Evolutionary conservation across 2,329 filamentous ascomycete species (phyloP).

Genomic region (Pezicula carpinea): DNA sequence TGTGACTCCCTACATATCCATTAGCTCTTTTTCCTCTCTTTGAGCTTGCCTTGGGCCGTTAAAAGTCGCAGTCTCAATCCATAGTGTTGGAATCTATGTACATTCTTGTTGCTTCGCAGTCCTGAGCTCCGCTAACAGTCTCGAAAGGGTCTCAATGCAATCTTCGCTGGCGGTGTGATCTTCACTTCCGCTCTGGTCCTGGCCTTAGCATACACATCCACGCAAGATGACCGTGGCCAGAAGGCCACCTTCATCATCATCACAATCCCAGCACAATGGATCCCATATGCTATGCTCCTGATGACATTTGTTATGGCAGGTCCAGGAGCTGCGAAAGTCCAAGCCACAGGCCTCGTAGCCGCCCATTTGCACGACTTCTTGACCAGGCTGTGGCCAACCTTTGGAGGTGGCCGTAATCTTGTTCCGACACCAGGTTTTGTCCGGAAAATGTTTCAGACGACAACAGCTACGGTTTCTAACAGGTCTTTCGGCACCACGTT

Average conservation of each 20-base stretch:
- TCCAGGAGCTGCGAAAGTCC: slow-evolving; percentile 49
- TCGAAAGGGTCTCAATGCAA: slow-evolving; percentile 44
- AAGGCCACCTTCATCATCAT: slow-evolving; percentile 78
- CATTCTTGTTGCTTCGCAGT: no score
- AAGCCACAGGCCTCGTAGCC: slow-evolving; percentile 75
- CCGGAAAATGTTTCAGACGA: slow-evolving; percentile 56
- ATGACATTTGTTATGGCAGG: slow-evolving; percentile 68
- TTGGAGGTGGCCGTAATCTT: slow-evolving; percentile 76
- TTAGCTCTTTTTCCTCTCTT: slow-evolving; percentile 8
- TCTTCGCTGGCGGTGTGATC: slow-evolving; percentile 43
- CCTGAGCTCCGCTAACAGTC: slow-evolving; percentile 27
- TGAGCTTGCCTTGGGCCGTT: background rate
- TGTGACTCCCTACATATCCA: slow-evolving; percentile 32
- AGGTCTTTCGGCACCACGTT: slow-evolving; percentile 61
- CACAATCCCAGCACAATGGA: slow-evolving; percentile 73
- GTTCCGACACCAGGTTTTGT: slow-evolving; percentile 71
- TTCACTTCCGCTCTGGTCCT: slow-evolving; percentile 66
- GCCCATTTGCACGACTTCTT: slow-evolving; percentile 91
- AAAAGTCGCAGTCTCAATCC: no score
- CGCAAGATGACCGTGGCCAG: slow-evolving; percentile 76
- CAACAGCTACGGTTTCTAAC: slow-evolving; percentile 36
- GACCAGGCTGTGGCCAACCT: slow-evolving; percentile 80
- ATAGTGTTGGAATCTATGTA: no score
- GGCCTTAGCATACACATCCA: slow-evolving; percentile 77
- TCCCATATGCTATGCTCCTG: slow-evolving; percentile 76